Percentiles rank a stretch among this genome's conserved stretches.
phyloP scores from a whole-genome alignment of 2,329 filamentous ascomycete species.

The Aspergillus ochraceoroseus region DNA sequence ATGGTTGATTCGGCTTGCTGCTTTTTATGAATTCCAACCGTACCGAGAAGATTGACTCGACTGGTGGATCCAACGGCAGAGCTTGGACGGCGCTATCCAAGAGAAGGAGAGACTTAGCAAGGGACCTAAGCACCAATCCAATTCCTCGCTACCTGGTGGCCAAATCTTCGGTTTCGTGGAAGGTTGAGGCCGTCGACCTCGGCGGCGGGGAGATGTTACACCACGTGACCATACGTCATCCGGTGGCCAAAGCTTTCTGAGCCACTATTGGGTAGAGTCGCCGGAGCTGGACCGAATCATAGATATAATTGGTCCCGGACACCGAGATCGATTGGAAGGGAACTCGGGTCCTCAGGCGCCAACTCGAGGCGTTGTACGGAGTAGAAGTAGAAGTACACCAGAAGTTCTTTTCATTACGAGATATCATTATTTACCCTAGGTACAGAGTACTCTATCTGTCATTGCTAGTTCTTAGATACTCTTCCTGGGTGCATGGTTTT shows the following conservation, averaged over 20 bases:
- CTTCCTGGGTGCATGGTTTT: slow-evolving; percentile 31
- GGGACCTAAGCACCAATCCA: too few species aligned
- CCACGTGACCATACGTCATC: slow-evolving; percentile 11
- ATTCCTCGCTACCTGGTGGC: too few species aligned
- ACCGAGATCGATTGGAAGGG: neutral
- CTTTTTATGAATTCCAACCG: too few species aligned
- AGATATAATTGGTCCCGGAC: neutral
- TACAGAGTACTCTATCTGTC: too few species aligned
- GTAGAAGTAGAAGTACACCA: neutral
- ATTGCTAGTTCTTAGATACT: too few species aligned
- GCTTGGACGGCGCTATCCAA: slow-evolving; percentile 2
- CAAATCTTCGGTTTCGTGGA: too few species aligned
- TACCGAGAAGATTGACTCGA: neutral
- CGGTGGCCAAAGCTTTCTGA: neutral
- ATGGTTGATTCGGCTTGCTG: slow-evolving; percentile 9
- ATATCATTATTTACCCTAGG: too few species aligned
- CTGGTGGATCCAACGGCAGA: slow-evolving; percentile 1
- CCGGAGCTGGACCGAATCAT: neutral
- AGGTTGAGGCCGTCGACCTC: too few species aligned
- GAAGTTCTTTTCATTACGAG: too few species aligned
- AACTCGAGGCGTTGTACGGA: too few species aligned
- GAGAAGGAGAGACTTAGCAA: slow-evolving; percentile 1
- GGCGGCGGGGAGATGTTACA: slow-evolving; percentile 1
- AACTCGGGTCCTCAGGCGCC: too few species aligned
- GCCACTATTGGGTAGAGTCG: neutral